Base-by-base conservation (phyloP, 176 grass and related monocot genomes). In the Hsuehochloa calcarea region DNA sequence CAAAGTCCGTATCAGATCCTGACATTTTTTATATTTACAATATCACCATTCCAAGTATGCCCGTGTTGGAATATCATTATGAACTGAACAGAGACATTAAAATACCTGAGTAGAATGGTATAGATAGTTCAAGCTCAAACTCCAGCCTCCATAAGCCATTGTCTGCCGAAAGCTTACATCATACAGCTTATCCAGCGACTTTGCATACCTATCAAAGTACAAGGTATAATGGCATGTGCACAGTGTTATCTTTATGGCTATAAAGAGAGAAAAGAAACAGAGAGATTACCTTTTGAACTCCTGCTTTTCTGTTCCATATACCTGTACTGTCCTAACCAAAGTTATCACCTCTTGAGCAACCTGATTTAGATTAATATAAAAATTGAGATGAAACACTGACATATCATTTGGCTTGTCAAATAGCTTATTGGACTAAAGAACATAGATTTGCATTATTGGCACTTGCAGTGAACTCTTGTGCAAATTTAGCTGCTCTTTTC, bases 41-140 rank as follows among this genome's bases (percentile, higher is more conserved):
- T 6, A 43, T 8, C 37, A 13, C 17, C 25, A 39, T 77, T 77
- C 23, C 7, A 77, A 59, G 12, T 41, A 59, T 23, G 29, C 5
- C 17, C 5, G 13, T 17, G 10, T 22, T 37, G 11, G 65, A 52
- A 61, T 60, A 80, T 43, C 29, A 50, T 27, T 19, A 73, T 4
- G 4, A 64, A 72, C 43, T n/a, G 56, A 84, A 71, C 54, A 78
- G 77, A 26, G 68, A 40, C 52, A 80, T 16, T 8, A 72, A 78
- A 58, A 81, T 82, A 99, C 96, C 96, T 99, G 96, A 64, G 96
- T 92, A 79, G 93, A 84, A 94, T 99, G 96, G 90, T 99, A 99
- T 29, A 99, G 86, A 85, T 95, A 96, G 78, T 96, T 99, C 74
- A 99, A 96, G 82, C 96, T 96, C 85, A 90, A 90, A 85, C 96